phyloP scores from a whole-genome alignment of 257 asterid genomes.

The Nicotiana obtusifolia region DNA sequence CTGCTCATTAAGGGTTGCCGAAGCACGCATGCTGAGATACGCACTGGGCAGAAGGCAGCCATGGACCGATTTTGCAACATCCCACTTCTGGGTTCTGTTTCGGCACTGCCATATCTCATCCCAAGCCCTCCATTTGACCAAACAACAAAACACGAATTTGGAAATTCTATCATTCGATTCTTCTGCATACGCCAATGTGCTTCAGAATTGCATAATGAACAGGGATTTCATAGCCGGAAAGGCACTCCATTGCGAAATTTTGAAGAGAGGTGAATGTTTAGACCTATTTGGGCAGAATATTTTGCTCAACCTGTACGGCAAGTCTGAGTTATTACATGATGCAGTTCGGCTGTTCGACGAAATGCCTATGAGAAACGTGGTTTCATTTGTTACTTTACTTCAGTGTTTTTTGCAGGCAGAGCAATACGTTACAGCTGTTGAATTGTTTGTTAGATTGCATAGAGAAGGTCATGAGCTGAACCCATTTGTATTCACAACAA shows the following conservation, averaged over 20 bases:
- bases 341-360: constrained; percentile 33
- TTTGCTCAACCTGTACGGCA: constrained; percentile 40
- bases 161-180: constrained; percentile 37
- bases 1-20: neutral
- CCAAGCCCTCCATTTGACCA: constrained; percentile 1
- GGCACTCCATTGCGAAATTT: constrained; percentile 22
- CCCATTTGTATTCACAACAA: constrained; percentile 35
- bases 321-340: constrained; percentile 24
- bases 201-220: constrained; percentile 23
- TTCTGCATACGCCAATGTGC: constrained; percentile 27
- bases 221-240: constrained; percentile 12
- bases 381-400: constrained; percentile 43
- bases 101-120: constrained; percentile 15
- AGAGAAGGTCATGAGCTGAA: constrained; percentile 44
- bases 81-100: neutral
- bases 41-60: constrained; percentile 9
- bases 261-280: constrained; percentile 27
- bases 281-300: constrained; percentile 70
- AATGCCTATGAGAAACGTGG: constrained; percentile 30
- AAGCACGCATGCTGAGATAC: constrained; percentile 22
- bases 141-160: constrained; percentile 18
- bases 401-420: constrained; percentile 22
- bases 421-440: constrained; percentile 19
- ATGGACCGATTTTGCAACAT: constrained; percentile 10
- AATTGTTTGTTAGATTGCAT: constrained; percentile 28